Percentiles rank a stretch among this genome's conserved stretches.
phyloP scores from a whole-genome alignment of 257 asterid species.

The Anisodus tanguticus region DNA sequence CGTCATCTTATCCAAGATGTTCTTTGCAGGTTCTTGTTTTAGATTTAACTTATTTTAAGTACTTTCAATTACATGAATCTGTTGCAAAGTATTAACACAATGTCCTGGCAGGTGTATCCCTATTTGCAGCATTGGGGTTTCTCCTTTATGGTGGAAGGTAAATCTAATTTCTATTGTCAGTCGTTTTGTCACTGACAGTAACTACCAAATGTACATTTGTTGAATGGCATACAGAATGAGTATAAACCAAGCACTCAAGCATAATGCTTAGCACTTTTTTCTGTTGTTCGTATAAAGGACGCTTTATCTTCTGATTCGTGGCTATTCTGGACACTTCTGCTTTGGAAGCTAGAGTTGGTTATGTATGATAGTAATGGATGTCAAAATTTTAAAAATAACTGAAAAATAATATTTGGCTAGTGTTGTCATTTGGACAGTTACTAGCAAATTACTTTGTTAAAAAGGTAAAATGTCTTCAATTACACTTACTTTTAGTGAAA shows the following conservation, averaged over 20 bases:
- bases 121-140: slow-evolving; percentile 93
- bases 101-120: slow-evolving; percentile 70
- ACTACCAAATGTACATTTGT: neutral
- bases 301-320: neutral
- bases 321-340: neutral
- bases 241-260: slow-evolving; percentile 18
- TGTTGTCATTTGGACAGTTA: neutral
- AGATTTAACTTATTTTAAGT: slow-evolving; percentile 24
- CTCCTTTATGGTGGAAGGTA: slow-evolving; percentile 99
- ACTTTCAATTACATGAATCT: slow-evolving; percentile 1
- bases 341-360: neutral
- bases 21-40: slow-evolving; percentile 81
- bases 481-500: slow-evolving; percentile 12
- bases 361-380: neutral
- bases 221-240: neutral
- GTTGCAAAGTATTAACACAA: slow-evolving; percentile 37
- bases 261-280: neutral
- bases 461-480: neutral
- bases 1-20: slow-evolving; percentile 78
- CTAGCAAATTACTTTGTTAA: neutral
- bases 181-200: neutral
- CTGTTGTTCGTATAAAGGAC: neutral
- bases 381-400: neutral
- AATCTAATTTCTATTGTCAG: neutral
- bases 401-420: neutral